Evolutionary conservation across 2,329 filamentous ascomycete genomes (phyloP), one percentile per base, ranked within the genome.

Genomic region (Trichoderma arundinaceum): DNA sequence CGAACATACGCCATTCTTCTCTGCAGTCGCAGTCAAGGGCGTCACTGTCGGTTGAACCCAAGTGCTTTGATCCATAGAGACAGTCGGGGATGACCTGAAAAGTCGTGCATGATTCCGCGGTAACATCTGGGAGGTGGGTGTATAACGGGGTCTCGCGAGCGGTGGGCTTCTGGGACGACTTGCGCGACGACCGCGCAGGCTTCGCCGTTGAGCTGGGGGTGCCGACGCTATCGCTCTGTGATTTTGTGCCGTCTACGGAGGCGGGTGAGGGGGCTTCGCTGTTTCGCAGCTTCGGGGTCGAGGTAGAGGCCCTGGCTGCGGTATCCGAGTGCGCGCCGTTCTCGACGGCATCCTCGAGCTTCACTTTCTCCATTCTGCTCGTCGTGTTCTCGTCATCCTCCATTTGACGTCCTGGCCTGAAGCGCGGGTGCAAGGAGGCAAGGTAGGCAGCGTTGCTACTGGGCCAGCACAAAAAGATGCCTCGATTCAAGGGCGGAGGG

Each of bases 1-100:
- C 56, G 10, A 17, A 84, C 94, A 83, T 89, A 97, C 94, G 90
- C 91, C 92, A 97, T 81, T 97, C 92, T 79, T 96, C 92, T 71
- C 86, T 84, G 79, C 95, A 99, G 77, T 99, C 95, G 79, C 95
- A 99, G 78, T 97, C 95, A 77, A 98, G 84, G 67, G 92, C 82
- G 78, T 90, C 94, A 79, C 94, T 91, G 74, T 97, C 94, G 32
- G 95, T 96, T 70, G 90, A 90, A 60, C 95, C 95, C 80, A 98
- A 88, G 71, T 91, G 88, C 77, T 96, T 97, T 70, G 93, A 92
- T 62, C 92, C 92, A 78, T 99, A 99, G 39, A 91, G 90, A 77
- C 94, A 98, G 71, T 92, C 87, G 60, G 89, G 82, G 69, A 99
- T 93, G 59, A 94, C 83, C 70, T 92, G 87, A 72, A 99, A 99